These are phyloP conservation scores for Trichoderma cornu-damae DNA, from an alignment of 2,329 filamentous ascomycete genomes.

Conservation along the genomic window DNA sequence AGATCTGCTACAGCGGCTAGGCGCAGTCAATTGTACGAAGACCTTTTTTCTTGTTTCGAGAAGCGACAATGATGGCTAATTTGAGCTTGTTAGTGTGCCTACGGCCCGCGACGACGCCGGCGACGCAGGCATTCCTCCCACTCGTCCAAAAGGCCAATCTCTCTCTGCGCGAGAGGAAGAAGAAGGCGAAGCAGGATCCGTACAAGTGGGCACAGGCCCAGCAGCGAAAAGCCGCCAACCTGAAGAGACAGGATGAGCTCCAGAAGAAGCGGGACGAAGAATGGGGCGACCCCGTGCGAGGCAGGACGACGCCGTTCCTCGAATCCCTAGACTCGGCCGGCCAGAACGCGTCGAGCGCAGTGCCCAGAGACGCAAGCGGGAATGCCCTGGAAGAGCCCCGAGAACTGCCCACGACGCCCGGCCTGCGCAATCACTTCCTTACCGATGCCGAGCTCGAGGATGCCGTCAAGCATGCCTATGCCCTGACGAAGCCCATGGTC, in stretches of 20 bases:
- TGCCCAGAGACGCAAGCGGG: constrained; percentile 39
- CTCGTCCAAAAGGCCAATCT: constrained; percentile 61
- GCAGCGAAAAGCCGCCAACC: constrained; percentile 77
- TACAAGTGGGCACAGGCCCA: constrained; percentile 76
- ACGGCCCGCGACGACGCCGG: constrained; percentile 46
- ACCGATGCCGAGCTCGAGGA: constrained; percentile 60
- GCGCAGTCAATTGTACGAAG: constrained; percentile 55
- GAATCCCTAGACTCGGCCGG: constrained; percentile 69
- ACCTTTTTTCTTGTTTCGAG: background rate
- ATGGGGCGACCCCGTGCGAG: constrained; percentile 74
- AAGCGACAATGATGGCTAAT: constrained; percentile 1
- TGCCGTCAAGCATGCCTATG: constrained; percentile 62
- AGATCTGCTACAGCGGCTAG: constrained; percentile 54
- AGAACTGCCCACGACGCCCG: constrained; percentile 43
- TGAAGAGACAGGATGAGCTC: constrained; percentile 68
- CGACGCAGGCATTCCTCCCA: constrained; percentile 49
- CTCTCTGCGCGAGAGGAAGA: constrained; percentile 58
- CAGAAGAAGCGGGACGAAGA: constrained; percentile 57
- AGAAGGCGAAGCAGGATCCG: constrained; percentile 67
- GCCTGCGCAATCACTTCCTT: constrained; percentile 72
- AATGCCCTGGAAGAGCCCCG: constrained; percentile 37
- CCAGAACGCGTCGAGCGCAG: constrained; percentile 37
- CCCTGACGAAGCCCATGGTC: constrained; percentile 57
- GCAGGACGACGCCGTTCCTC: constrained; percentile 74
- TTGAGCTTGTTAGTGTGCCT: constrained; percentile 50